Conservation (phyloP, 2,329 filamentous ascomycete species). For the Xylariaceae sp. region DNA sequence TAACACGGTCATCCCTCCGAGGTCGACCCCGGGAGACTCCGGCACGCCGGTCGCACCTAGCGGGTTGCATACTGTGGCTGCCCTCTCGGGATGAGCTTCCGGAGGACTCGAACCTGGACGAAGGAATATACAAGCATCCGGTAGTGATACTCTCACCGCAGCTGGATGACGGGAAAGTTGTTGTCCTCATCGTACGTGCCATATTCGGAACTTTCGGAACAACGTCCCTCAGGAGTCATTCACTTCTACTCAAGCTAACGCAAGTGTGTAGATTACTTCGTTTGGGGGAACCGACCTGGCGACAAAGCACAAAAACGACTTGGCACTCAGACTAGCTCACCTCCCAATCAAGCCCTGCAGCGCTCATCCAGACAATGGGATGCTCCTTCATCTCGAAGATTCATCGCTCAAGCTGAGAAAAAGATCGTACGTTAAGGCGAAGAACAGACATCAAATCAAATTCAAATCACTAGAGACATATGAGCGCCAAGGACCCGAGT, state of each 20-base stretch:
- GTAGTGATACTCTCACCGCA: conserved; percentile 29
- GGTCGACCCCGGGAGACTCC: conserved; percentile 3
- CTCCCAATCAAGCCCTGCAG: conserved; percentile 25
- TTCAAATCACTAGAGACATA: conserved; percentile 15
- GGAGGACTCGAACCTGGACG: conserved; percentile 10
- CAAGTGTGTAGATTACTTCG: conserved; percentile 25
- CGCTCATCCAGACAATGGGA: conserved; percentile 30
- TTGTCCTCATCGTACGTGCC: conserved; percentile 25
- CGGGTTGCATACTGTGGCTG: conserved; percentile 28
- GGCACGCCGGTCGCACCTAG: conserved; percentile 7
- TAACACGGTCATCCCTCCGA: conserved; percentile 2
- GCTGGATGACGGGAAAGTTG: conserved; percentile 22
- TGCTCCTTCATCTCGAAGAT: conserved; percentile 22
- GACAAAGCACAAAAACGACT: conserved; percentile 8
- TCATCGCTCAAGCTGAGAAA: conserved; percentile 14
- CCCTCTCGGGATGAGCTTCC: conserved; percentile 11
- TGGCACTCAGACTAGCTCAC: conserved; percentile 13
- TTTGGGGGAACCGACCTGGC: conserved; percentile 19
- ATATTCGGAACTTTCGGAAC: too few species aligned
- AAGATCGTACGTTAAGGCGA: conserved; percentile 26
- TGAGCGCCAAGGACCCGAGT: conserved; percentile 15
- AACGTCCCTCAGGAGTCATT: not conserved
- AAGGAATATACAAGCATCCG: conserved; percentile 28
- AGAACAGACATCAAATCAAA: conserved; percentile 8
- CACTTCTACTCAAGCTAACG: conserved; percentile 2